Evolutionary conservation across 2,329 filamentous ascomycete genomes (phyloP).

Genomic region (Chaetomiaceae sp.): DNA sequence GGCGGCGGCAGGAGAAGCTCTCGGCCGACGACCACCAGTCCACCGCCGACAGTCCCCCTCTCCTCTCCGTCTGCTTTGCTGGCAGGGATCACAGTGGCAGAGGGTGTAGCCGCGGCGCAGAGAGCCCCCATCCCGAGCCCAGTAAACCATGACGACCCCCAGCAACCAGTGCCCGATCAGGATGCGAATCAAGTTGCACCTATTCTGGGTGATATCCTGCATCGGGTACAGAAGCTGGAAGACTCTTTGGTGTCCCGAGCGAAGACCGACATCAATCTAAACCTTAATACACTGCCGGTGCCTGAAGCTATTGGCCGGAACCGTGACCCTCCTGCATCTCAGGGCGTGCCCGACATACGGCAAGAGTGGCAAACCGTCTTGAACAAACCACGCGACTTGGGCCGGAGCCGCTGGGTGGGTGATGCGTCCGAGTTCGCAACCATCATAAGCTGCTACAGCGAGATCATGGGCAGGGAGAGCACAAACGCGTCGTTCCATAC

Average conservation of each 20-base stretch:
- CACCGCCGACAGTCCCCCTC: not conserved
- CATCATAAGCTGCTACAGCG: slow-evolving; percentile 30
- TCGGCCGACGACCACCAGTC: not conserved
- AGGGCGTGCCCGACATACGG: not conserved
- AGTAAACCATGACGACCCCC: not conserved
- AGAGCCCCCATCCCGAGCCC: not conserved
- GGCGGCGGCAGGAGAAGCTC: not conserved
- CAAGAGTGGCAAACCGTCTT: slow-evolving; percentile 1
- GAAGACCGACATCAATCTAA: not conserved
- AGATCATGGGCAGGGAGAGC: slow-evolving; percentile 23
- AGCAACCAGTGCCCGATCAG: not conserved
- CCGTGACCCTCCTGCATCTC: not conserved
- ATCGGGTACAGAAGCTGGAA: not conserved
- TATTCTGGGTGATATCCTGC: not conserved
- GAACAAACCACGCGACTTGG: slow-evolving; percentile 5
- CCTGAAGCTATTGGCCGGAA: not conserved
- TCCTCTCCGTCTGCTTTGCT: not conserved
- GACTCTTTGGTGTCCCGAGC: not conserved
- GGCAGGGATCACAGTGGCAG: not conserved
- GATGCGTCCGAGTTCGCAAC: slow-evolving; percentile 27
- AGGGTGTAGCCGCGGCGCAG: not conserved
- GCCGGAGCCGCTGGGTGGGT: not conserved
- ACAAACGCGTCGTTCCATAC: slow-evolving; percentile 19
- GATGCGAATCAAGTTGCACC: not conserved
- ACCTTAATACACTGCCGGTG: not conserved